Evolutionary conservation across 257 asterid genomes (phyloP).

Genomic region (Eustoma russellianum): DNA sequence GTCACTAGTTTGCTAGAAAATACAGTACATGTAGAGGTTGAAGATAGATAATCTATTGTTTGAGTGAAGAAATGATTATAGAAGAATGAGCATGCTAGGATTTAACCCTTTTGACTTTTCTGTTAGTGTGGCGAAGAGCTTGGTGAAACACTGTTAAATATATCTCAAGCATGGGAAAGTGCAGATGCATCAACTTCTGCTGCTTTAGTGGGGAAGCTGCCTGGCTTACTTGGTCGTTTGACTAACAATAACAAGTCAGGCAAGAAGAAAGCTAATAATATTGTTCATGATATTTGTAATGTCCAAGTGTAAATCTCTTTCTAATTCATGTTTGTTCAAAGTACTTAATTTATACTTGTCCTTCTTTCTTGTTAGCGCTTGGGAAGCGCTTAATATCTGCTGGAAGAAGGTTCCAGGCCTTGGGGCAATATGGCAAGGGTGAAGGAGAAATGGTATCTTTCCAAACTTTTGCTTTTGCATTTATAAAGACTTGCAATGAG

Average conservation of each 20-base stretch:
- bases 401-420: conserved; percentile 87
- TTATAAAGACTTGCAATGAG: not conserved
- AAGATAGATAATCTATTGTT: too few relatives aligned
- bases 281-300: conserved; percentile 1
- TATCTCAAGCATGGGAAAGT: conserved; percentile 84
- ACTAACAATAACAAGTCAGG: conserved; percentile 58
- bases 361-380: conserved; percentile 61
- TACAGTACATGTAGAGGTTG: too few relatives aligned
- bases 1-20: too few relatives aligned
- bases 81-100: not conserved
- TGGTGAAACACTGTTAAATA: conserved; percentile 55
- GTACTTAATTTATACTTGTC: conserved; percentile 21
- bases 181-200: conserved; percentile 71
- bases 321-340: not conserved
- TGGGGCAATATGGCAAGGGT: conserved; percentile 91
- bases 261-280: conserved; percentile 22
- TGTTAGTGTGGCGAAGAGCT: conserved; percentile 82
- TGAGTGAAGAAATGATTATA: too few relatives aligned
- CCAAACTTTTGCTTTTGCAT: conserved; percentile 4
- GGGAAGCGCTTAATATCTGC: conserved; percentile 83
- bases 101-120: conserved; percentile 7
- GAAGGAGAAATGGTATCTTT: conserved; percentile 65
- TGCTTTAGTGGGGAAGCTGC: conserved; percentile 50
- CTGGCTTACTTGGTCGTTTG: conserved; percentile 34
- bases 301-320: not conserved